These are phyloP conservation scores for Fusarium domesticum DNA, from an alignment of 2,329 filamentous ascomycete species.

Conservation along the genomic window DNA sequence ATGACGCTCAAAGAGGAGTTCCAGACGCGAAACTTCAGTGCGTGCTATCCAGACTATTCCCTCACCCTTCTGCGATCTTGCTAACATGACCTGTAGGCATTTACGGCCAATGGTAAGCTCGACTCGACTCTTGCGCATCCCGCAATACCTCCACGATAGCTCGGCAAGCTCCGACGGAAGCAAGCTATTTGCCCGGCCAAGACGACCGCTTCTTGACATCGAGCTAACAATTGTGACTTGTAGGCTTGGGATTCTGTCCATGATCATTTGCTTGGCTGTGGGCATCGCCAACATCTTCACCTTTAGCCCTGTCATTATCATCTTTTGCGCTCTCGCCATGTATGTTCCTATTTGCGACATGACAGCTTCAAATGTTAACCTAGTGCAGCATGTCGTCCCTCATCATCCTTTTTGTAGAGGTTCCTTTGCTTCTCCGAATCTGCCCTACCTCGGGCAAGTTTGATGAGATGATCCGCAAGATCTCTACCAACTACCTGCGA, in stretches of 20 bases:
- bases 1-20: slow-evolving; percentile 73
- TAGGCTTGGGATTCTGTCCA: slow-evolving; percentile 68
- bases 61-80: slow-evolving; percentile 9
- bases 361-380: slow-evolving; percentile 6
- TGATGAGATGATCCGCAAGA: slow-evolving; percentile 82
- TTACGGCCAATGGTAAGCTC: slow-evolving; percentile 70
- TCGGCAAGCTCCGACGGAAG: slow-evolving; percentile 9
- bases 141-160: slow-evolving; percentile 4
- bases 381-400: slow-evolving; percentile 61
- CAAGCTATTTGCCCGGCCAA: background rate
- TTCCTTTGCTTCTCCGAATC: slow-evolving; percentile 93
- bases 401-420: slow-evolving; percentile 79
- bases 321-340: slow-evolving; percentile 54
- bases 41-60: slow-evolving; percentile 38
- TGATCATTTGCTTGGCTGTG: slow-evolving; percentile 67
- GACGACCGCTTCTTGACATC: slow-evolving; percentile 3
- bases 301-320: slow-evolving; percentile 45
- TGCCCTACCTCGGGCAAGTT: slow-evolving; percentile 92
- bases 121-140: slow-evolving; percentile 3
- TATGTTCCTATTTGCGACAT: slow-evolving; percentile 36
- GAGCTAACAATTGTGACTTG: slow-evolving; percentile 10
- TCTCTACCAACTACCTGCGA: slow-evolving; percentile 97
- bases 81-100: slow-evolving; percentile 55
- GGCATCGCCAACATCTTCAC: slow-evolving; percentile 67
- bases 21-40: slow-evolving; percentile 71